phyloP scores from a whole-genome alignment of 2,329 filamentous ascomycete genomes.

The Paraconiothyrium brasiliense region DNA sequence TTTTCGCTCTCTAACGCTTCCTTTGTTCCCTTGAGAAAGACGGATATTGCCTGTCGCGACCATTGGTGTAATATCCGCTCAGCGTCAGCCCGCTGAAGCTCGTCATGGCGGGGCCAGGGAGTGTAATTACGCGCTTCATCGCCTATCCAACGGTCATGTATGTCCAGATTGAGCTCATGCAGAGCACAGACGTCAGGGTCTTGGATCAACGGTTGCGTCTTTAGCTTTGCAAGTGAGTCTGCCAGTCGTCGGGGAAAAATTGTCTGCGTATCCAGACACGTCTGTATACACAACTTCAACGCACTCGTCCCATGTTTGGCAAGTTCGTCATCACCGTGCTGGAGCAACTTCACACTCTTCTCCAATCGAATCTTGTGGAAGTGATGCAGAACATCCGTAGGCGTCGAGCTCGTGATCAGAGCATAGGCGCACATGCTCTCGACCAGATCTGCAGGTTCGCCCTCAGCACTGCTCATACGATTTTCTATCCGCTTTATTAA shows the following conservation, averaged over 20 bases:
- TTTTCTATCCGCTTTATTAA: conserved; percentile 72
- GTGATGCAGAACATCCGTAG: conserved; percentile 79
- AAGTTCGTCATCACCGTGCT: conserved; percentile 56
- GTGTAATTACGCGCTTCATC: conserved; percentile 86
- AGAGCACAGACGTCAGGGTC: conserved; percentile 72
- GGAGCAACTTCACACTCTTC: conserved; percentile 71
- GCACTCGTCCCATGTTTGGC: conserved; percentile 68
- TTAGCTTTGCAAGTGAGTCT: conserved; percentile 73
- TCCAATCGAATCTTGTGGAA: conserved; percentile 78
- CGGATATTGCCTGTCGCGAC: conserved; percentile 51
- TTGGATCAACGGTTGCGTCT: conserved; percentile 75
- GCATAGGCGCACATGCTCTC: conserved; percentile 84
- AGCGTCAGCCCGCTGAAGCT: conserved; percentile 58
- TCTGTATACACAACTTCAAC: conserved; percentile 77
- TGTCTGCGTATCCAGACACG: conserved; percentile 78
- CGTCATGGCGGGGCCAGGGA: conserved; percentile 85
- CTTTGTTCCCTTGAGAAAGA: conserved; percentile 66
- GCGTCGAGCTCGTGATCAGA: conserved; percentile 80
- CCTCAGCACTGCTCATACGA: conserved; percentile 49
- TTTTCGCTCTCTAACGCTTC: conserved; percentile 67
- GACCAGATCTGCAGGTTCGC: conserved; percentile 63
- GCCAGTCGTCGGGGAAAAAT: conserved; percentile 77
- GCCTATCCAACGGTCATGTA: conserved; percentile 81
- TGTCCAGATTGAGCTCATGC: conserved; percentile 77
- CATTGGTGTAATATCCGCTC: conserved; percentile 52